Conservation (phyloP, 2,329 filamentous ascomycete genomes). For the Venturia asperata region DNA sequence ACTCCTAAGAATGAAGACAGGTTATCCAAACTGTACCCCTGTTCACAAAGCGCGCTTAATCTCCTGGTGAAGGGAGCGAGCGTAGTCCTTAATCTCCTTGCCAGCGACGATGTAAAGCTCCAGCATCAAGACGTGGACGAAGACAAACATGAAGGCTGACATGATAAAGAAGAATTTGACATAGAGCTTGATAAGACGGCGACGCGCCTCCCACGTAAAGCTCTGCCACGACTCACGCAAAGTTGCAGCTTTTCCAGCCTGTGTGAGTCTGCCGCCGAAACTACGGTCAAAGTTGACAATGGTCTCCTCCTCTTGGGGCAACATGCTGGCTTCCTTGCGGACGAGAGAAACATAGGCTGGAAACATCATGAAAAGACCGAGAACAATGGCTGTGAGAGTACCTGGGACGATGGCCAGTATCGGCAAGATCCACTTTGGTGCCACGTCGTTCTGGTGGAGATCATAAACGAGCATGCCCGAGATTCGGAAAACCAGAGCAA, state of each 20-base stretch:
- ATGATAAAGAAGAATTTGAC: conserved; percentile 59
- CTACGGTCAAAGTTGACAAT: conserved; percentile 87
- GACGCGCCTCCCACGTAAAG: conserved; percentile 65
- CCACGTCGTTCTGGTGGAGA: conserved; percentile 18
- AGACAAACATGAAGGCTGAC: conserved; percentile 8
- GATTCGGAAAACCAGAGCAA: background rate
- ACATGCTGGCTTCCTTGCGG: conserved; percentile 79
- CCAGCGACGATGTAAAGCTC: conserved; percentile 14
- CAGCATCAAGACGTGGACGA: conserved; percentile 4
- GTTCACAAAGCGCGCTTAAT: background rate
- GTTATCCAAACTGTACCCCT: background rate
- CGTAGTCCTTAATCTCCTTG: conserved; percentile 2
- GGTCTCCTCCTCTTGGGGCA: conserved; percentile 72
- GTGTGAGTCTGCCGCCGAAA: conserved; percentile 57
- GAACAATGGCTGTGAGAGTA: conserved; percentile 32
- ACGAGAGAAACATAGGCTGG: conserved; percentile 70
- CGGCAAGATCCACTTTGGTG: conserved; percentile 24
- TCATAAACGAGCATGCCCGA: background rate
- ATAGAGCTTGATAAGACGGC: conserved; percentile 67
- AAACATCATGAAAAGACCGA: conserved; percentile 33
- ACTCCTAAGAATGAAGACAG: background rate
- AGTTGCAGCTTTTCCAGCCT: conserved; percentile 56
- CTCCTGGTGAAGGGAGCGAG: conserved; percentile 2
- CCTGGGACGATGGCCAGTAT: conserved; percentile 39
- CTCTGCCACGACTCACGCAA: conserved; percentile 73